Base-by-base conservation (phyloP, 2,329 filamentous ascomycete genomes). In the Exophiala viscosa region DNA sequence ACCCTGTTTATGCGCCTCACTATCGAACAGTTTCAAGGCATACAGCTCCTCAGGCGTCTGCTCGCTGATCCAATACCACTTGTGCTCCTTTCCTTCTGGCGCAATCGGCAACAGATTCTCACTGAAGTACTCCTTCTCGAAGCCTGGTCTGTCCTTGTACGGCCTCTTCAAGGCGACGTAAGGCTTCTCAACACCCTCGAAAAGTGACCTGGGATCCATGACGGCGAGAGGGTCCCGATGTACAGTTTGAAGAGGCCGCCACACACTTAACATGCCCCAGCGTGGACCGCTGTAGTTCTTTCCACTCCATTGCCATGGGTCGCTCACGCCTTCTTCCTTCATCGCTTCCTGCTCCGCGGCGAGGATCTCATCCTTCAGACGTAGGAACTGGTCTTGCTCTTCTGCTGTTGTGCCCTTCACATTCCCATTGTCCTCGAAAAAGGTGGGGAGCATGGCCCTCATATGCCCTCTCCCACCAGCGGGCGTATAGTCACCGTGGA, bases 181-280 rank as follows among this genome's bases (percentile, higher is more conserved):
- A 2, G 46, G 34, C 15, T 50, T 34, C 41, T 45, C 32, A n/a
- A 15, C 40, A 17, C 9, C 14, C n/a, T n/a, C 14, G 39, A 49
- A 43, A 11, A 54, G 42, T 3, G 41, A 36, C n/a, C 15, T 20
- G 18, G 52, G 33, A 28, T 54, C 52, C 52, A 54, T 41, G 9
- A 65, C 48, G 1, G 56, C 55, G n/a, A 66, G 52, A 7, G 62
- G 60, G 23, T 65, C 60, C 23, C 58, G 43, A 8, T 52, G 45
- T 4, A 66, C 55, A 0, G 56, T 55, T 46, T 63, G 60, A 36
- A 64, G 47, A 2, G 63, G 60, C 20, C 64, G 55, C 61, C 59
- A 65, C 17, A 63, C 61, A 49, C 62, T 63, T 31, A 67, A 42
- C 31, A 36, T 50, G 7, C 28, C 41, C 45, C 47, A 54, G n/a